Conservation (phyloP, 306 rosid genomes). For the Cucumis sativus region DNA sequence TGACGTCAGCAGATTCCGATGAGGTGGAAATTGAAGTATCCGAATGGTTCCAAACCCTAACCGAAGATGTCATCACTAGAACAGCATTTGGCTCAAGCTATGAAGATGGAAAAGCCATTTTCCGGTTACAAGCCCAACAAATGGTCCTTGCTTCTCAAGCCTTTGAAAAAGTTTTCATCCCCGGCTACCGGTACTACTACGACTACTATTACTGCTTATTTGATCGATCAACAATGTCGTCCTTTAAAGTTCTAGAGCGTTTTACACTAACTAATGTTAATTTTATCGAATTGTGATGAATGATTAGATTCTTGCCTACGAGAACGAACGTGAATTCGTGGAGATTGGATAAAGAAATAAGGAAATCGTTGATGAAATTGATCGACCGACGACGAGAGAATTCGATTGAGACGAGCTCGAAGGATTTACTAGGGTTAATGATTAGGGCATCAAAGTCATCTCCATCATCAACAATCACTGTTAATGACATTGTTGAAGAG, state of each 20-base stretch:
- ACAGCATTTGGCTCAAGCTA: conserved; percentile 86
- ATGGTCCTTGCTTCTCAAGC: conserved; percentile 76
- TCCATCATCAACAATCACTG: conserved; percentile 27
- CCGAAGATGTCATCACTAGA: conserved; percentile 76
- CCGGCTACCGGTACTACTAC: conserved; percentile 54
- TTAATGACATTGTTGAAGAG: conserved; percentile 86
- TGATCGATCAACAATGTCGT: neutral
- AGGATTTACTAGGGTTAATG: conserved; percentile 83
- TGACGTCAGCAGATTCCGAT: conserved; percentile 27
- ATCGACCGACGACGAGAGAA: conserved; percentile 36
- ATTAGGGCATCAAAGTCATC: conserved; percentile 41
- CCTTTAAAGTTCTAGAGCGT: neutral
- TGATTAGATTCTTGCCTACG: conserved; percentile 62
- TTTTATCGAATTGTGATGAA: neutral
- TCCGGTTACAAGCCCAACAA: conserved; percentile 64
- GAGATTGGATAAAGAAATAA: conserved; percentile 58
- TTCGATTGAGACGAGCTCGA: conserved; percentile 20
- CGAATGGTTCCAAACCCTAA: conserved; percentile 66
- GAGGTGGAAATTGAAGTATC: conserved; percentile 92
- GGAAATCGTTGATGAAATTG: conserved; percentile 45
- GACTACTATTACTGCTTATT: neutral
- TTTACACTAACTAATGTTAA: neutral
- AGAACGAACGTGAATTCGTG: conserved; percentile 58
- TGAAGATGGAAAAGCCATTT: conserved; percentile 87
- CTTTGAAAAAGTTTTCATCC: conserved; percentile 87